Evolutionary conservation across 2,329 filamentous ascomycete species (phyloP), one percentile per base, ranked within the genome.

Genomic region (Aspergillus amoenus): DNA sequence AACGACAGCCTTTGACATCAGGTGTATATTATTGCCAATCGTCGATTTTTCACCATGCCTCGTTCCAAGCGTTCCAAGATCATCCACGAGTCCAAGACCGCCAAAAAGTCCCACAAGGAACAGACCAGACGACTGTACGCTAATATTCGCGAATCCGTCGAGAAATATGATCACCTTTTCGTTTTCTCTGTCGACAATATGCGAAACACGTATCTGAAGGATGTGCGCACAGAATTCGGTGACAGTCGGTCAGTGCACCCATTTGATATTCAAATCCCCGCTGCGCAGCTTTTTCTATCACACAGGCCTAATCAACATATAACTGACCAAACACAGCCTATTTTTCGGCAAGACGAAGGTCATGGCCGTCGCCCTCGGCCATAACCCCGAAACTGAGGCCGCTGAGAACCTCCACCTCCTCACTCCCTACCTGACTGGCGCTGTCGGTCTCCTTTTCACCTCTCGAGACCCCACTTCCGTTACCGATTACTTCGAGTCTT

Each of bases 341-440:
- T 97, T 97, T 86, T 97, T 97, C 78, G 94, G 93, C 79, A 99
- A 97, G 82, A 97, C 93, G 59, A 97, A 97, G 80, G 93, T 99
- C 76, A 97, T 97, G 92, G 88, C 90, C 68, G 93, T 94, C 78
- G 93, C 94, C 56, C 88, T 99, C 24, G 94, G 94, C 71, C 84
- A 84, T 63, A 87, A 82, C 53, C 82, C 87, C 65, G 88, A 90
- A 70, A 89, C 91, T 69, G 91, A 93, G 78, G 84, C 90, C 76
- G 89, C 91, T 66, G 85, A 90, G 44, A 90, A 91, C 72, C 85
- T 94, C 68, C 82, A 90, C 72, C 78, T 79, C 61, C 85, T 97
- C 57, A 79, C 84, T 18, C 79, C 80, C 45, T 84, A 90, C 80
- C 82, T 97, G 51, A 78, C 82, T 65, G 94, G 94, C 70, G 88